Percentiles rank a stretch among this genome's conserved stretches.
These are phyloP conservation scores for Pilatotrama ljubarskyi DNA, from an alignment of 768 basidiomycete species.

Conservation along the genomic window DNA sequence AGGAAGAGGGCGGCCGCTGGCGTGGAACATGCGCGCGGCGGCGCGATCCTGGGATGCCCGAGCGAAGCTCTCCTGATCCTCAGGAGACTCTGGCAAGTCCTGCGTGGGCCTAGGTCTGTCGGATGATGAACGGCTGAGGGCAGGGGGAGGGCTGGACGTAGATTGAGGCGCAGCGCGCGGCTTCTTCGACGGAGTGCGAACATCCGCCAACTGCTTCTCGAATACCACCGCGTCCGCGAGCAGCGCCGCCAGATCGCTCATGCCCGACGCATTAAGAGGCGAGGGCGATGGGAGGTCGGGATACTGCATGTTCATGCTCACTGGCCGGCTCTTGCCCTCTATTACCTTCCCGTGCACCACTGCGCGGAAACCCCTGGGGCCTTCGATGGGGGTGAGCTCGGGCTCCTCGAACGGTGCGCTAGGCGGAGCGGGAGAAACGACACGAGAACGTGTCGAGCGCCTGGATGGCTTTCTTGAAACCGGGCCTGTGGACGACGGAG, in stretches of 20 bases:
- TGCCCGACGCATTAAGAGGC: constrained; percentile 17
- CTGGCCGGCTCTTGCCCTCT: constrained; percentile 19
- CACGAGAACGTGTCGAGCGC: background rate
- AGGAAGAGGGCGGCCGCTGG: constrained; percentile 15
- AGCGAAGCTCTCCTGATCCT: constrained; percentile 9
- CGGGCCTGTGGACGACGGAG: constrained; percentile 7
- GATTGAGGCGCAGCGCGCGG: constrained; percentile 19
- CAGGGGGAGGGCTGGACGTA: constrained; percentile 49
- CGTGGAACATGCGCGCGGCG: background rate
- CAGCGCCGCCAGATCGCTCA: constrained; percentile 29
- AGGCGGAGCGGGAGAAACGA: background rate
- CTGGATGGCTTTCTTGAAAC: constrained; percentile 8
- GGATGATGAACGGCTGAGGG: constrained; percentile 28
- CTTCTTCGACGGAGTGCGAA: constrained; percentile 21
- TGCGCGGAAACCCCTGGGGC: constrained; percentile 32
- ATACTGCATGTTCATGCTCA: constrained; percentile 12
- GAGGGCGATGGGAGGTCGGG: constrained; percentile 16
- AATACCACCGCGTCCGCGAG: constrained; percentile 28
- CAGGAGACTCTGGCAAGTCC: constrained; percentile 20
- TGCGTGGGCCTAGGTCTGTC: constrained; percentile 16
- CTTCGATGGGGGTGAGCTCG: constrained; percentile 21
- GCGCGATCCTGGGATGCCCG: constrained; percentile 10
- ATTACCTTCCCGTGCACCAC: constrained; percentile 34
- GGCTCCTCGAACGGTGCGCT: constrained; percentile 24
- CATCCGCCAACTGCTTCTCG: constrained; percentile 28